A percentile compares a stretch with the other conserved stretches of the same genome.
Evolutionary conservation across 352 stramenopile genomes (phyloP).

Genomic region (Globisporangium middletonii): DNA sequence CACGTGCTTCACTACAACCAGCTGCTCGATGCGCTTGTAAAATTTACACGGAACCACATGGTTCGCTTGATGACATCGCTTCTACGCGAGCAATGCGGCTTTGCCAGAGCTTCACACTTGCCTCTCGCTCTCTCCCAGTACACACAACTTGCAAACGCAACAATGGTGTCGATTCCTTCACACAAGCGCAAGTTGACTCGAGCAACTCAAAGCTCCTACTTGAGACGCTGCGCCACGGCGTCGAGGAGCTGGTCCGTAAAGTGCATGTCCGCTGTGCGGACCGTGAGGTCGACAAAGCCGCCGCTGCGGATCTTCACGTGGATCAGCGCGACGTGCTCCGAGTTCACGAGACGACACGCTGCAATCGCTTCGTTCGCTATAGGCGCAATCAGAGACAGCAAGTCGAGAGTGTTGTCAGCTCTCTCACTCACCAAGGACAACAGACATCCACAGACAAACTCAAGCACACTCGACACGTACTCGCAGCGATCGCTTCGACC

Average conservation of each 20-base stretch:
- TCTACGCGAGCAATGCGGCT: no score
- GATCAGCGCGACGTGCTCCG: constrained; percentile 79
- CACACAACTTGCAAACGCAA: no score
- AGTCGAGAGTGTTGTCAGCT: background rate
- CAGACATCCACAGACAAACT: background rate
- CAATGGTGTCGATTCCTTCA: background rate
- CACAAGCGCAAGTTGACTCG: background rate
- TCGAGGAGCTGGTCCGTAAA: constrained; percentile 78
- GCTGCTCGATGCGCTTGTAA: no score
- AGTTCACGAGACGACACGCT: constrained; percentile 67
- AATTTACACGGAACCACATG: no score
- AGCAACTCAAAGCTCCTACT: constrained; percentile 25
- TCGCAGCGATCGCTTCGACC: constrained; percentile 78
- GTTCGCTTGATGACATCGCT: no score
- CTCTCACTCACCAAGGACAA: no score
- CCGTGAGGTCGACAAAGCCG: constrained; percentile 80
- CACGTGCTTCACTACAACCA: no score
- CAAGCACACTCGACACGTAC: constrained; percentile 37
- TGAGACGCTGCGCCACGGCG: constrained; percentile 52
- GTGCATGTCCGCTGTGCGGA: constrained; percentile 77
- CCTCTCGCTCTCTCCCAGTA: no score
- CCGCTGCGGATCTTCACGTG: constrained; percentile 83
- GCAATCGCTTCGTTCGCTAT: constrained; percentile 87
- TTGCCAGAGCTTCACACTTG: no score
- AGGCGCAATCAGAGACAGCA: constrained; percentile 1